These are phyloP conservation scores for Actinomortierella ambigua DNA, from an alignment of 371 early-diverging fungal species.

Conservation along the genomic window DNA sequence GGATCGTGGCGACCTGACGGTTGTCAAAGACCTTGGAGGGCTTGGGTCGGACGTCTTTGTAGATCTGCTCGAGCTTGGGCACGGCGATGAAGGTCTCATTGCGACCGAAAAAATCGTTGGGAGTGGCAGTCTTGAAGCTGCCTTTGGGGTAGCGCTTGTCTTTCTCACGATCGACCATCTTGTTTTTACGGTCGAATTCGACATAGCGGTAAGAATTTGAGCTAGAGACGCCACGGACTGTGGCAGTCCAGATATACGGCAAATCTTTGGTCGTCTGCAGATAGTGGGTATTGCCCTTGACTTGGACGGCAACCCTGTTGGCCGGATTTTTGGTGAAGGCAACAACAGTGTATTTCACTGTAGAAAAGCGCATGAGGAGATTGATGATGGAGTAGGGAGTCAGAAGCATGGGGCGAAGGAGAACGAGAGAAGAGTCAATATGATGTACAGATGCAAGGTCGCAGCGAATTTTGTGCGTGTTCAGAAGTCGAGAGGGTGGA, in stretches of 20 bases:
- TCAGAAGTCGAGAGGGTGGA: too few relatives aligned
- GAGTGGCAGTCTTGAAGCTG: slow-evolving; percentile 17
- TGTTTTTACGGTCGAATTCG: slow-evolving; percentile 6
- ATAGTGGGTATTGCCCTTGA: slow-evolving; percentile 14
- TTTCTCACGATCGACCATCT: slow-evolving; percentile 7
- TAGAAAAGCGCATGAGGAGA: slow-evolving; percentile 4
- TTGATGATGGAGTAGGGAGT: neutral
- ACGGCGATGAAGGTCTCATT: slow-evolving; percentile 9
- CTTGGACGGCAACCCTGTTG: slow-evolving; percentile 20
- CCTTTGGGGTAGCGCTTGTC: slow-evolving; percentile 5
- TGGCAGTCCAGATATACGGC: slow-evolving; percentile 25
- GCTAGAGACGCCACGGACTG: slow-evolving; percentile 9
- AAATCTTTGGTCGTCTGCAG: slow-evolving; percentile 15
- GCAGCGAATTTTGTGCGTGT: too few relatives aligned
- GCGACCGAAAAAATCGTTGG: slow-evolving; percentile 23
- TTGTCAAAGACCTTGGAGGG: slow-evolving; percentile 22
- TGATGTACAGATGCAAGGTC: too few relatives aligned
- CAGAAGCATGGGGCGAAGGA: too few relatives aligned
- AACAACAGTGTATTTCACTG: slow-evolving; percentile 33
- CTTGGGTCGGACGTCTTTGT: slow-evolving; percentile 8
- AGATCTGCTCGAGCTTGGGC: slow-evolving; percentile 15
- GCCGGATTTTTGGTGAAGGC: slow-evolving; percentile 15
- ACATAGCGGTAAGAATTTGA: slow-evolving; percentile 17
- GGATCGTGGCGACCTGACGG: slow-evolving; percentile 29
- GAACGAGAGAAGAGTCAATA: too few relatives aligned